phyloP scores from a whole-genome alignment of 257 asterid species.

The Scutellaria galericulata region DNA sequence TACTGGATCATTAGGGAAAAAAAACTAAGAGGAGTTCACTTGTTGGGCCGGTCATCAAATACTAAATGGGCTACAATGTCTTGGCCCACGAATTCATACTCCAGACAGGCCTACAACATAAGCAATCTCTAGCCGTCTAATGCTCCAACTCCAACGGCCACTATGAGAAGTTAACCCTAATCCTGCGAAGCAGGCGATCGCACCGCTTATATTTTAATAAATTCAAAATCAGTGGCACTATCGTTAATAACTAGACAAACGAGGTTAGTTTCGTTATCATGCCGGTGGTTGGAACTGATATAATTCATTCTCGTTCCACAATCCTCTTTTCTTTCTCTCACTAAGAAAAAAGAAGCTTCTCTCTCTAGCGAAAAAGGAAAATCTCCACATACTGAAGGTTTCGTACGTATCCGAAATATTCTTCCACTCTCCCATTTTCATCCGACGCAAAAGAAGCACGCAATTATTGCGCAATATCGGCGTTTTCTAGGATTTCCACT shows the following conservation, averaged over 20 bases:
- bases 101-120: too few species aligned
- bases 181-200: conserved; percentile 26
- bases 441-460: conserved; percentile 33
- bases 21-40: too few species aligned
- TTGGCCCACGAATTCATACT: too few species aligned
- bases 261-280: background rate
- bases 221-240: conserved; percentile 44
- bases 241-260: conserved; percentile 34
- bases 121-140: too few species aligned
- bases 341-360: conserved; percentile 9
- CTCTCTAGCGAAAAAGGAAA: conserved; percentile 34
- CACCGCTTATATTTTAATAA: background rate
- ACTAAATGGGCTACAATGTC: too few species aligned
- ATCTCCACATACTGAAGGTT: conserved; percentile 32
- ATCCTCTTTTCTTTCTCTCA: background rate
- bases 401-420: conserved; percentile 41
- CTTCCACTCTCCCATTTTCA: conserved; percentile 37
- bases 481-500: conserved; percentile 14
- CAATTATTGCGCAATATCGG: conserved; percentile 31
- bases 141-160: conserved; percentile 25
- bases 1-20: too few species aligned
- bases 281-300: conserved; percentile 38
- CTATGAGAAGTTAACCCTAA: conserved; percentile 6
- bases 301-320: conserved; percentile 27
- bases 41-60: too few species aligned